phyloP scores from a whole-genome alignment of 495 filamentous ascomycete species.

The Astrothelium macrocarpum region DNA sequence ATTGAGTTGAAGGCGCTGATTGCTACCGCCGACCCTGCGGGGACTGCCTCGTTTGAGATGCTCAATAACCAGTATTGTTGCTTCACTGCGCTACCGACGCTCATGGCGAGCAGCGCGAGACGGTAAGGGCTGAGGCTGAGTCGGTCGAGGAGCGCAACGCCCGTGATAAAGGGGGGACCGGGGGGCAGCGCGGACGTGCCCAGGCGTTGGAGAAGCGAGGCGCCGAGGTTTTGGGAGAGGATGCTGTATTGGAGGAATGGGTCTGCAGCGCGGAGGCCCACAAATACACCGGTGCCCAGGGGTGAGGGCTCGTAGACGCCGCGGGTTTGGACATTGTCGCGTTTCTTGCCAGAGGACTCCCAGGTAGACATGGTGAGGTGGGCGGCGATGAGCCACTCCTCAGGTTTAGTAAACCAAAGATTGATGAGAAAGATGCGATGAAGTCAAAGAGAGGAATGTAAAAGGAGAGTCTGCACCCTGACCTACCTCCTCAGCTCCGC shows the following conservation, averaged over 20 bases:
- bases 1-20: constrained; percentile 39
- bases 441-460: too few species aligned
- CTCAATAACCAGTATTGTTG: constrained; percentile 39
- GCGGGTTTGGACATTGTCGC: constrained; percentile 27
- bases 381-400: too few species aligned
- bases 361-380: constrained; percentile 9
- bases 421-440: too few species aligned
- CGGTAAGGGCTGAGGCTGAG: constrained; percentile 35
- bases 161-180: constrained; percentile 26
- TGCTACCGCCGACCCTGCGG: constrained; percentile 24
- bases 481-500: too few species aligned
- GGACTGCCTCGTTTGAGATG: constrained; percentile 39
- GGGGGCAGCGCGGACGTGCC: constrained; percentile 26
- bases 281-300: constrained; percentile 44
- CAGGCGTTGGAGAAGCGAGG: constrained; percentile 24
- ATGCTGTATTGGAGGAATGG: constrained; percentile 49
- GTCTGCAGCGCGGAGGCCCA: constrained; percentile 48
- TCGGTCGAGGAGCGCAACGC: constrained; percentile 25
- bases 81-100: constrained; percentile 40
- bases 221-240: constrained; percentile 30
- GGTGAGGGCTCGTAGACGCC: constrained; percentile 33
- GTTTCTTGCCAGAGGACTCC: background rate
- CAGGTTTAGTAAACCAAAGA: too few species aligned
- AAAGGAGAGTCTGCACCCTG: too few species aligned
- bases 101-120: constrained; percentile 40